A percentile compares a stretch with the other conserved stretches of the same genome.
Conservation (phyloP, 208 protist species). For the Trichomonas vaginalis region DNA sequence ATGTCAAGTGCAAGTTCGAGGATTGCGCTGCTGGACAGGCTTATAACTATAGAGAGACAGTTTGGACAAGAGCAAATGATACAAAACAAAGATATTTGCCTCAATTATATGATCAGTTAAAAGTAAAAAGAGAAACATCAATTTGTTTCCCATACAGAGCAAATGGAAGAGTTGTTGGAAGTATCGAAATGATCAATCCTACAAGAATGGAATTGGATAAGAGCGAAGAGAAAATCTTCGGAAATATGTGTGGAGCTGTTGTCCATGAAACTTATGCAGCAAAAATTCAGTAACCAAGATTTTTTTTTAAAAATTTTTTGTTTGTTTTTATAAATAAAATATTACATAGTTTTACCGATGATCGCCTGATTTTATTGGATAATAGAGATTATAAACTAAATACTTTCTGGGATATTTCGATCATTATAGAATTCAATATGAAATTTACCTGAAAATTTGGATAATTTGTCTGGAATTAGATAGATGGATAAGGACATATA, state of each 20-base stretch:
- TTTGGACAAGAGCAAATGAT: neutral
- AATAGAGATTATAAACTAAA: too few species aligned
- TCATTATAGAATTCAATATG: too few species aligned
- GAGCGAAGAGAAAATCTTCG: neutral
- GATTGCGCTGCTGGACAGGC: neutral
- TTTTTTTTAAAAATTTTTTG: too few species aligned
- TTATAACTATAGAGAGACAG: constrained; percentile 9
- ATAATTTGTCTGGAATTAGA: too few species aligned
- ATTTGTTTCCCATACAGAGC: neutral
- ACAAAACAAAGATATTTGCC: neutral
- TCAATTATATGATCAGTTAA: neutral
- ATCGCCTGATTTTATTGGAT: too few species aligned
- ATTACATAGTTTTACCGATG: too few species aligned
- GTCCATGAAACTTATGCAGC: too few species aligned
- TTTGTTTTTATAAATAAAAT: too few species aligned
- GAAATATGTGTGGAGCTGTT: neutral
- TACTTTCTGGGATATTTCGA: too few species aligned
- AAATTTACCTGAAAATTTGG: too few species aligned
- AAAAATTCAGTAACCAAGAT: too few species aligned
- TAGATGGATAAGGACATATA: too few species aligned
- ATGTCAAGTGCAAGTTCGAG: neutral
- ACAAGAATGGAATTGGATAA: neutral
- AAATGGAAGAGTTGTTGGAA: neutral
- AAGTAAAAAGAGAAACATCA: neutral
- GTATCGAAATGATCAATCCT: neutral